phyloP scores from a whole-genome alignment of 257 asterid genomes.

The Solanum ossicruentum region DNA sequence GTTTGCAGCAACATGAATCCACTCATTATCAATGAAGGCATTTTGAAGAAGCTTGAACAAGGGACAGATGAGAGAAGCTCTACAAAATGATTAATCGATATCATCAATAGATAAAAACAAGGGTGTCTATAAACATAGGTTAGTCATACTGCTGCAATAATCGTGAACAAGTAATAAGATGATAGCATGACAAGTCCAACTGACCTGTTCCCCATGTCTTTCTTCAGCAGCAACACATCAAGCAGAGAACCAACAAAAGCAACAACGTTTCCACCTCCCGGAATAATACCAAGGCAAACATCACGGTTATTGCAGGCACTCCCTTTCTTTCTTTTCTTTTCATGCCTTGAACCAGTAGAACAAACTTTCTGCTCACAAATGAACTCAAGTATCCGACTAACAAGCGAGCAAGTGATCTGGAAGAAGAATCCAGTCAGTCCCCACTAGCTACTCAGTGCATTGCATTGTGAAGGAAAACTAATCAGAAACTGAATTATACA shows the following conservation, averaged over 20 bases:
- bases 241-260: slow-evolving; percentile 53
- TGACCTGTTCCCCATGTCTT: slow-evolving; percentile 60
- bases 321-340: slow-evolving; percentile 53
- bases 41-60: slow-evolving; percentile 58
- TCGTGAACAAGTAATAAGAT: not conserved
- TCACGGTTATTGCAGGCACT: slow-evolving; percentile 14
- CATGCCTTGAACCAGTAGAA: slow-evolving; percentile 20
- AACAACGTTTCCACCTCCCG: slow-evolving; percentile 22
- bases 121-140: not conserved
- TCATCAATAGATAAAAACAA: slow-evolving; percentile 3
- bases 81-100: slow-evolving; percentile 18
- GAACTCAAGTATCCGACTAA: slow-evolving; percentile 39
- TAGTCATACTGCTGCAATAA: not conserved
- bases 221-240: slow-evolving; percentile 68
- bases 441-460: not conserved
- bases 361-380: slow-evolving; percentile 24
- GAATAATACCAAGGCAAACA: slow-evolving; percentile 11
- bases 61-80: slow-evolving; percentile 62
- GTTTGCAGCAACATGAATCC: slow-evolving; percentile 24
- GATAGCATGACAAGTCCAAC: not conserved
- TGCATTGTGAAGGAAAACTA: not conserved
- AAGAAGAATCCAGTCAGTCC: slow-evolving; percentile 14
- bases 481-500: not conserved
- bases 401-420: slow-evolving; percentile 51
- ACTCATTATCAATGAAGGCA: slow-evolving; percentile 27